Evolutionary conservation across 2,329 filamentous ascomycete genomes (phyloP), one percentile per base, ranked within the genome.

Genomic region (Sphaerulina populicola): DNA sequence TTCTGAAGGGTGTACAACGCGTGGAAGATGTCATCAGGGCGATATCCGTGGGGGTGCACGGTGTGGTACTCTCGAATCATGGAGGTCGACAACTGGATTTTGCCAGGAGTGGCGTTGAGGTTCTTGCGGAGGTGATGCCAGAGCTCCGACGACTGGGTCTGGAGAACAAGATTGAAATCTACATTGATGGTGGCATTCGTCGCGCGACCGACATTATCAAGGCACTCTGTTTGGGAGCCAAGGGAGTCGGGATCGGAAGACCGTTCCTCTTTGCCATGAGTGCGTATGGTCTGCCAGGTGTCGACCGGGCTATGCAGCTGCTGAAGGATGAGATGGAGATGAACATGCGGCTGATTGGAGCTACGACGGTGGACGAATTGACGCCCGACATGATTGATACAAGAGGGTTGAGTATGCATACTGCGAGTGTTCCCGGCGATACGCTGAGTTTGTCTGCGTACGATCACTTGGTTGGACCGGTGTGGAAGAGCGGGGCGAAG

Each of bases 231-330:
- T 77, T 98, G 0, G 93, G 93, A 36, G 93, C 93, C 11, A 87
- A 80, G 64, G 93, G 89, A 35, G 90, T 97, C 1, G 93, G 93
- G 37, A 95, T 98, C 62, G 93, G 93, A 3, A 77, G 93, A 4
- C 93, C 93, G 10, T 97, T 98, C 75, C 72, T 98, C 54, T 98
- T 90, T 66, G 91, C 93, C 64, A 97, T 98, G 91, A 86, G 84
- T 57, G 82, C 88, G 8, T 97, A 97, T 64, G 93, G 93, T 1
- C 72, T 88, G 53, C 77, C 83, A 2, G 93, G 93, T 57, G 91
- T 97, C 15, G 87, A 94, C 65, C 80, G 88, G 31, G 93, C 93
- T 30, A 95, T 97, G 85, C 85, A 89, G 56, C 51, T 69, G 52
- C 52, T 68, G 45, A 68, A 66, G 73, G 93, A 97, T 64, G 93